phyloP scores from a whole-genome alignment of 83 land plant species.

The Thuja plicata region DNA sequence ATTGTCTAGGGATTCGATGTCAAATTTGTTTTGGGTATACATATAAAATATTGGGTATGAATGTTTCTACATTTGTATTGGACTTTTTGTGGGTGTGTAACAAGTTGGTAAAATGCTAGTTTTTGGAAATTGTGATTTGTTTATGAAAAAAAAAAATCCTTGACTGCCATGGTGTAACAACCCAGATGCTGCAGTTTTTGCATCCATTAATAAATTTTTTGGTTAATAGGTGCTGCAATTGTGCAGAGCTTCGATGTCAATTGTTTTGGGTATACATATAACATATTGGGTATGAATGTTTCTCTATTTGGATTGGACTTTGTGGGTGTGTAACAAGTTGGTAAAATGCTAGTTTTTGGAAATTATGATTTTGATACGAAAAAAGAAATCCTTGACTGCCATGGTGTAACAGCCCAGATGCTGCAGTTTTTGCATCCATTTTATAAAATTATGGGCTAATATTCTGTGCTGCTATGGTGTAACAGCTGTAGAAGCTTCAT shows the following conservation, averaged over 20 bases:
- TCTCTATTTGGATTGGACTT: neutral
- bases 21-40: neutral
- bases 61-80: neutral
- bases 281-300: neutral
- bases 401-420: no score
- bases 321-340: neutral
- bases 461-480: neutral
- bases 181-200: no score
- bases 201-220: no score
- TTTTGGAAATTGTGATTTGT: neutral
- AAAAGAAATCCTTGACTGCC: neutral
- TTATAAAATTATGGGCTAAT: no score
- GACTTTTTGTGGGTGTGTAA: neutral
- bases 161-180: no score
- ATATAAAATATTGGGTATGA: neutral
- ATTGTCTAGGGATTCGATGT: neutral
- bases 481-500: neutral
- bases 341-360: neutral
- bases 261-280: neutral
- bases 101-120: neutral
- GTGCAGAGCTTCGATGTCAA: no score
- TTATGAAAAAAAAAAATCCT: neutral
- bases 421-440: no score
- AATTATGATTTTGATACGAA: neutral
- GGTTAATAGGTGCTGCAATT: neutral